These are phyloP conservation scores for Sugiyamaella floridensis DNA, from an alignment of 805 yeast species.

Conservation along the genomic window DNA sequence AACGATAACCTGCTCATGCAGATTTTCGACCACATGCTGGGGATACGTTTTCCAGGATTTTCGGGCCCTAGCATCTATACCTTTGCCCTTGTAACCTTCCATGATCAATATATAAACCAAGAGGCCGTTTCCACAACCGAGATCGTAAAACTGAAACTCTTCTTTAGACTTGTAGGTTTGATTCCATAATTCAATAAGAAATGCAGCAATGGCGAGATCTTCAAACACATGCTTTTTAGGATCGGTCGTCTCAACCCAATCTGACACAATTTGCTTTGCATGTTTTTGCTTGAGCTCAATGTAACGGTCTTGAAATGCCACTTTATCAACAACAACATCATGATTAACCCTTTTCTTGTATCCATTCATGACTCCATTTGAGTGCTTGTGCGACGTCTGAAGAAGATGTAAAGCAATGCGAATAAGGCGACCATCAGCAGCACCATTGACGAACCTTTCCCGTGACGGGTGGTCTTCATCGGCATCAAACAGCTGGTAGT, in stretches of 20 bases:
- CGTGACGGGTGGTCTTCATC: background rate
- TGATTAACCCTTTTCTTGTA: conserved; percentile 85
- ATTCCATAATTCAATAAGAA: conserved; percentile 80
- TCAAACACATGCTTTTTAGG: conserved; percentile 95
- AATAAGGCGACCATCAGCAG: conserved; percentile 48
- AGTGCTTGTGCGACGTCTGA: conserved; percentile 76
- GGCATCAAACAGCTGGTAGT: conserved; percentile 50
- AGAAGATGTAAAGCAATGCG: conserved; percentile 77
- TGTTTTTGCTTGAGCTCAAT: conserved; percentile 74
- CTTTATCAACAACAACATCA: conserved; percentile 77
- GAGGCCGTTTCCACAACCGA: conserved; percentile 94
- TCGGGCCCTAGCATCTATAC: conserved; percentile 83
- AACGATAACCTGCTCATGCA: conserved; percentile 74
- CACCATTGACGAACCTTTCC: background rate
- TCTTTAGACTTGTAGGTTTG: conserved; percentile 37
- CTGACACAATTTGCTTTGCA: conserved; percentile 63
- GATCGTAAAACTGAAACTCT: conserved; percentile 67
- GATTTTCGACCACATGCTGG: conserved; percentile 44
- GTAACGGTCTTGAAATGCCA: conserved; percentile 75
- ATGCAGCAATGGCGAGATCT: conserved; percentile 93
- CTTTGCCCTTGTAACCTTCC: conserved; percentile 80
- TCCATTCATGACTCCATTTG: conserved; percentile 75
- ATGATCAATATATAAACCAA: conserved; percentile 62
- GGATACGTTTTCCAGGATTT: conserved; percentile 85
- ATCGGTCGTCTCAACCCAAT: conserved; percentile 92